These are phyloP conservation scores for Russula foetens DNA, from an alignment of 768 basidiomycete species.

Conservation along the genomic window DNA sequence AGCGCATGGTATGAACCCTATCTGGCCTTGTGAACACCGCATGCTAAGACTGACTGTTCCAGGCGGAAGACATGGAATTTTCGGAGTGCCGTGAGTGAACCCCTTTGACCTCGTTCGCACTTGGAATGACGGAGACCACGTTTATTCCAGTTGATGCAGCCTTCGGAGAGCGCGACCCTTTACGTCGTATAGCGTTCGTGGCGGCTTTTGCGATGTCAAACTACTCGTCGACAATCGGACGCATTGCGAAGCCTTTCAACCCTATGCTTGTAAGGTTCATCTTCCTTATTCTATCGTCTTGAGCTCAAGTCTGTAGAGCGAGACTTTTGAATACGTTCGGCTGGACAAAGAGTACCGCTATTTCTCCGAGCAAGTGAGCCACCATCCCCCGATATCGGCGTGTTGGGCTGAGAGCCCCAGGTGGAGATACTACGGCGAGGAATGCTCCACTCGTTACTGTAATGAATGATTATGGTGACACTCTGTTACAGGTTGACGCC, in stretches of 20 bases:
- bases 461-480: background rate
- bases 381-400: slow-evolving; percentile 94
- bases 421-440: slow-evolving; percentile 91
- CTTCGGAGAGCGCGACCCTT: slow-evolving; percentile 62
- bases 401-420: slow-evolving; percentile 87
- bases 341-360: slow-evolving; percentile 87
- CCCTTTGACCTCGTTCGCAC: background rate
- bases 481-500: slow-evolving; percentile 66
- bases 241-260: slow-evolving; percentile 96
- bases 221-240: slow-evolving; percentile 91
- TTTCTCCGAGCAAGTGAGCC: slow-evolving; percentile 93
- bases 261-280: slow-evolving; percentile 69
- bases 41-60: slow-evolving; percentile 1
- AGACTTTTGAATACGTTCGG: slow-evolving; percentile 92
- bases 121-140: background rate
- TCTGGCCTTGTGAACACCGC: background rate
- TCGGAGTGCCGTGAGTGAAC: slow-evolving; percentile 71
- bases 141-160: slow-evolving; percentile 68
- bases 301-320: slow-evolving; percentile 43
- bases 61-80: slow-evolving; percentile 97
- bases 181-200: slow-evolving; percentile 82
- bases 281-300: background rate
- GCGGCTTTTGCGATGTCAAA: slow-evolving; percentile 98
- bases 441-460: slow-evolving; percentile 23
- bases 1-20: slow-evolving; percentile 61